Base-by-base conservation (phyloP, 768 basidiomycete species). In the Hygrocybe punicea region DNA sequence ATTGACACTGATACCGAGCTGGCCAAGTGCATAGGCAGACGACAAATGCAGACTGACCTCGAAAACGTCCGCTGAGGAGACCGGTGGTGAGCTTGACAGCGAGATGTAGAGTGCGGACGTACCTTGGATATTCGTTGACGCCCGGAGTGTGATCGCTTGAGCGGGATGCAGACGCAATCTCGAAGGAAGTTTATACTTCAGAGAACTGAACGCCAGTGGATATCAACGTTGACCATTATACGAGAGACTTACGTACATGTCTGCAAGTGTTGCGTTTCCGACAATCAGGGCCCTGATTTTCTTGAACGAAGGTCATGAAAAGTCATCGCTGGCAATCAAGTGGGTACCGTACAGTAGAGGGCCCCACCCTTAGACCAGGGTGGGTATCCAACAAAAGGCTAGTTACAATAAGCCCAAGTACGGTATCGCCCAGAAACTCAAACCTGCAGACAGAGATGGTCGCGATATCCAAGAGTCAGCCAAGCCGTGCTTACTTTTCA, bases 211-310 rank as follows among this genome's bases (percentile, higher is more conserved):
- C n/a, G 39, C 21, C 17, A 55, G 44, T 34, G 9, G 16, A 46
- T 10, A 7, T 52, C 25, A 39, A 42, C 17, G 40, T 60, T 50
- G 11, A 23, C 3, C 6, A 13, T 19, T 6, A 16, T 42, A 42
- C 17, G 36, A 35, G 21, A 19, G 46, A 19, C 10, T 46, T 51
- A 68, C 77, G 29, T 65, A 87, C 86, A 92, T 85, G 11, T 81
- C 78, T 0, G 90, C 89, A 17, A 92, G 77, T 1, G 85, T 90
- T 19, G 77, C 63, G 63, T 92, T 92, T 9, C 85, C 85, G 14
- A 92, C 90, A 13, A 91, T 77, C 61, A 89, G 72, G 7, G 87
- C 82, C 25, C 89, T 77, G 51, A 91, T 82, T 89, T 92, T 91
- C 90, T 92, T 61, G 1, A 33, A n/a, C 6, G 1, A 37, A 16